phyloP scores from a whole-genome alignment of 2,329 filamentous ascomycete genomes.

The Calonectria pseudoreteaudii region DNA sequence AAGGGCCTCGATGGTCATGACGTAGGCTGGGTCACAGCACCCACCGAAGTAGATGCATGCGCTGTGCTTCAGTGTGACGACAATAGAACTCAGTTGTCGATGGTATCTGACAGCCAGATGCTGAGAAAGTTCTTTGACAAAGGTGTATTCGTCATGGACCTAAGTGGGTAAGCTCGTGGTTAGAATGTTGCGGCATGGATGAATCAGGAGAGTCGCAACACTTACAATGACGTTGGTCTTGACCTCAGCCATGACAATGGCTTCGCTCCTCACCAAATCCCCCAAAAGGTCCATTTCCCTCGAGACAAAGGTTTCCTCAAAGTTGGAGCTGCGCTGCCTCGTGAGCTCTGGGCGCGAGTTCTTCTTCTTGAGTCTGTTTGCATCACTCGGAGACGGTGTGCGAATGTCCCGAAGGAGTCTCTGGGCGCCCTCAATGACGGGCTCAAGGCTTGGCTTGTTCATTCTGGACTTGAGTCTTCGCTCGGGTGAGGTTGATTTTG shows the following conservation, averaged over 20 bases:
- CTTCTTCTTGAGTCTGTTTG: slow-evolving; percentile 28
- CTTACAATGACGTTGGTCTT: slow-evolving; percentile 49
- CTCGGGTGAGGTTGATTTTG: slow-evolving; percentile 28
- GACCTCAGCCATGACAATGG: slow-evolving; percentile 68
- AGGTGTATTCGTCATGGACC: slow-evolving; percentile 80
- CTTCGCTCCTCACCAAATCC: slow-evolving; percentile 63
- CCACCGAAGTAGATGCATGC: slow-evolving; percentile 80
- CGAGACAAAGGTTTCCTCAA: slow-evolving; percentile 57
- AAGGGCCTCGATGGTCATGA: slow-evolving; percentile 79
- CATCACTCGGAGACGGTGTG: slow-evolving; percentile 27
- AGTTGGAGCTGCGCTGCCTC: slow-evolving; percentile 49
- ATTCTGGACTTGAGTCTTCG: slow-evolving; percentile 33
- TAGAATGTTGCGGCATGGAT: not conserved
- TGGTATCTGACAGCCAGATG: slow-evolving; percentile 81
- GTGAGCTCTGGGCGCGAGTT: slow-evolving; percentile 34
- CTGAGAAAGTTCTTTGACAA: slow-evolving; percentile 79
- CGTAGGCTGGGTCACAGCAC: slow-evolving; percentile 83
- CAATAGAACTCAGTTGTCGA: slow-evolving; percentile 77
- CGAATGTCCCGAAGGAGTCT: slow-evolving; percentile 31
- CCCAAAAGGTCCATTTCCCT: slow-evolving; percentile 46
- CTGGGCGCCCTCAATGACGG: slow-evolving; percentile 46
- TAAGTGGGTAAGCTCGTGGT: slow-evolving; percentile 47
- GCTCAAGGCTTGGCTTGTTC: slow-evolving; percentile 40
- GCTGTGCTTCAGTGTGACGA: slow-evolving; percentile 81
- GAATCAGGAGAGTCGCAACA: too few relatives aligned